Evolutionary conservation across 2,329 filamentous ascomycete species (phyloP).

Genomic region (Penicillium freii): DNA sequence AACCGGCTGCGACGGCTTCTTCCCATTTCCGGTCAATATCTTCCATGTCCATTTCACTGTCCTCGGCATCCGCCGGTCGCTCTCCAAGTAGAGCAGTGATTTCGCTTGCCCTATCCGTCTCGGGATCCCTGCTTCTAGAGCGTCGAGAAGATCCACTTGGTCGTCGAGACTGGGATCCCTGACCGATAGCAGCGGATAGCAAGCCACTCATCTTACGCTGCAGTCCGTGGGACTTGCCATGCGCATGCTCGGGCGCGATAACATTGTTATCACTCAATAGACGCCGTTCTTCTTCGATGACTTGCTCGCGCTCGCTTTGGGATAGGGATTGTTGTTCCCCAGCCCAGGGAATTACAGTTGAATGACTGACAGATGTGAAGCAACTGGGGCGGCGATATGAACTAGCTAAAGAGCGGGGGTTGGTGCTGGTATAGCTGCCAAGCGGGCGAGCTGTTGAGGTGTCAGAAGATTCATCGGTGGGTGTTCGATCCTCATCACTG

Average conservation of each 20-base stretch:
- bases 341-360: slow-evolving; percentile 60
- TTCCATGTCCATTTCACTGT: slow-evolving; percentile 52
- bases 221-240: slow-evolving; percentile 16
- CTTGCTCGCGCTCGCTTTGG: slow-evolving; percentile 54
- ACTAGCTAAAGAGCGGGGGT: slow-evolving; percentile 54
- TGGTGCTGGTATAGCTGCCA: slow-evolving; percentile 37
- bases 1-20: slow-evolving; percentile 74
- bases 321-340: slow-evolving; percentile 48
- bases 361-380: slow-evolving; percentile 69
- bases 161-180: slow-evolving; percentile 13
- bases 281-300: slow-evolving; percentile 57
- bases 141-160: slow-evolving; percentile 6
- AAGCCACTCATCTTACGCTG: slow-evolving; percentile 28
- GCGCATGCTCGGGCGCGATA: slow-evolving; percentile 53
- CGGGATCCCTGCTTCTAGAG: slow-evolving; percentile 10
- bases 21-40: slow-evolving; percentile 75
- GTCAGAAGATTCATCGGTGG: slow-evolving; percentile 40
- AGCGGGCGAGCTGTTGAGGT: slow-evolving; percentile 43
- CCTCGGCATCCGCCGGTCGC: slow-evolving; percentile 36
- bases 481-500: slow-evolving; percentile 54
- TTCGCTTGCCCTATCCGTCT: slow-evolving; percentile 37
- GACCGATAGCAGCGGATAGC: slow-evolving; percentile 19
- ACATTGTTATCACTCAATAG: slow-evolving; percentile 60
- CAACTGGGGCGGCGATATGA: slow-evolving; percentile 76
- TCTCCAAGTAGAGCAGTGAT: slow-evolving; percentile 49